Conservation (phyloP, 2,329 filamentous ascomycete species). For the Phialophora chinensis region DNA sequence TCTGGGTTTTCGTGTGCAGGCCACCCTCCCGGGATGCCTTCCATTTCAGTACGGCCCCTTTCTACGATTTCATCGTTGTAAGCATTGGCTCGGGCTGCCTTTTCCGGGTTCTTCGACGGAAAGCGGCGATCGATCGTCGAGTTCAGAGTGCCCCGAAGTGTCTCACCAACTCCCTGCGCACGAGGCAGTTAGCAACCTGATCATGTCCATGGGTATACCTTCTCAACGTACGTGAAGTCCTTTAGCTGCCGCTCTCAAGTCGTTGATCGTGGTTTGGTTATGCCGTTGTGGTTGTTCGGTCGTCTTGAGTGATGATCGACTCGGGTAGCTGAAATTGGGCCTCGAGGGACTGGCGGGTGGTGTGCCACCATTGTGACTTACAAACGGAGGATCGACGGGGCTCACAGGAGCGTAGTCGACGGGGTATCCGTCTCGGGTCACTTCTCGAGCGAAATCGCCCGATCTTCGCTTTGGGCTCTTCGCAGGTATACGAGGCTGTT, state of each 20-base stretch:
- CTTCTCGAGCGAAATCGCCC: constrained; percentile 25
- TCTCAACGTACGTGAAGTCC: constrained; percentile 35
- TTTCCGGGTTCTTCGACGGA: constrained; percentile 35
- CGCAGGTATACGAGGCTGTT: constrained; percentile 28
- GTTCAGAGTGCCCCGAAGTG: constrained; percentile 37
- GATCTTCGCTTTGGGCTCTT: constrained; percentile 34
- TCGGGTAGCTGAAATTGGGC: constrained; percentile 39
- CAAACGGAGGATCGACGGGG: constrained; percentile 28
- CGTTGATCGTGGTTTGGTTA: constrained; percentile 35
- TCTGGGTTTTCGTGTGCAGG: constrained; percentile 21
- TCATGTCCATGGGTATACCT: not conserved
- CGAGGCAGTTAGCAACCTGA: not conserved
- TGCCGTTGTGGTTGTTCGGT: constrained; percentile 32
- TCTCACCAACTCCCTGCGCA: constrained; percentile 37
- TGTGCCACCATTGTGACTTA: constrained; percentile 24
- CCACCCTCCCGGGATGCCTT: constrained; percentile 31
- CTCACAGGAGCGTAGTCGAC: constrained; percentile 28
- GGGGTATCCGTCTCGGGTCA: constrained; percentile 4
- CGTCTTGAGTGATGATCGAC: constrained; percentile 30
- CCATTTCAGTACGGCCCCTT: constrained; percentile 34
- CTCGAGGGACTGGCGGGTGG: constrained; percentile 30
- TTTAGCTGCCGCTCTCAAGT: constrained; percentile 36
- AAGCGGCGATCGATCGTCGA: constrained; percentile 35
- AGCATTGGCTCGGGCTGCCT: constrained; percentile 33
- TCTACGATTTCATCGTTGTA: constrained; percentile 34